Conservation (phyloP, 192 early-diverging fungal genomes). For the Coemansia biformis region DNA sequence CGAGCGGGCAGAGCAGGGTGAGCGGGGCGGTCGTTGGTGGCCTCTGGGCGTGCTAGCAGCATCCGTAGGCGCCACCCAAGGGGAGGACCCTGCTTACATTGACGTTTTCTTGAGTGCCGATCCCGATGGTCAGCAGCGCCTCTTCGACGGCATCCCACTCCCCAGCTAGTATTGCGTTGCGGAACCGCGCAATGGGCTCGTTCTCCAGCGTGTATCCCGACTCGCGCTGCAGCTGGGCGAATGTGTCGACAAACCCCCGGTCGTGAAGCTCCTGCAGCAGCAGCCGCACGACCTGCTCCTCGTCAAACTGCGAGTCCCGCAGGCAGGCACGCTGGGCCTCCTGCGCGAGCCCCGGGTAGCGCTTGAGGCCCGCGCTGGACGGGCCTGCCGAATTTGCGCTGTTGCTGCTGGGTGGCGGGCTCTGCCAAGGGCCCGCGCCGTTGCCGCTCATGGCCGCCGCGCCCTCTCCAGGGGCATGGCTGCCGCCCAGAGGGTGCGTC, state of each 20-base stretch:
- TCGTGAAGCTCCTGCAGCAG: conserved; percentile 82
- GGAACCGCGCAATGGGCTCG: conserved; percentile 62
- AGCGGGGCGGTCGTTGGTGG: too few relatives aligned
- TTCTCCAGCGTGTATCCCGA: conserved; percentile 76
- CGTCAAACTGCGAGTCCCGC: conserved; percentile 38
- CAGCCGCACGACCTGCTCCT: conserved; percentile 78
- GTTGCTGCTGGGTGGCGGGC: conserved; percentile 1
- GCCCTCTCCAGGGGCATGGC: conserved; percentile 2
- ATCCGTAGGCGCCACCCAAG: too few relatives aligned
- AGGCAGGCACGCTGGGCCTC: conserved; percentile 37
- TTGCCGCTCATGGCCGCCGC: conserved; percentile 1
- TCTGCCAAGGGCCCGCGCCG: conserved; percentile 3
- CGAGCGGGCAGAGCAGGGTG: too few relatives aligned
- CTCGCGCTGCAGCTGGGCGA: conserved; percentile 66
- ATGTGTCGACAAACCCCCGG: conserved; percentile 72
- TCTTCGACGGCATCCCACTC: conserved; percentile 68
- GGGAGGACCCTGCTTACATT: conserved; percentile 16
- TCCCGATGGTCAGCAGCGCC: conserved; percentile 49
- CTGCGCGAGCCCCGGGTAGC: conserved; percentile 35
- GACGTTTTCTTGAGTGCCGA: conserved; percentile 9
- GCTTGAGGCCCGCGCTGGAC: conserved; percentile 5
- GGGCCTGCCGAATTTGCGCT: too few relatives aligned
- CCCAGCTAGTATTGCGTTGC: conserved; percentile 66
- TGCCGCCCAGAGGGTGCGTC: conserved; percentile 16
- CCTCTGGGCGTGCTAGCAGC: too few relatives aligned